Conservation (phyloP, 495 filamentous ascomycete genomes). For the Podospora tetraspora region DNA sequence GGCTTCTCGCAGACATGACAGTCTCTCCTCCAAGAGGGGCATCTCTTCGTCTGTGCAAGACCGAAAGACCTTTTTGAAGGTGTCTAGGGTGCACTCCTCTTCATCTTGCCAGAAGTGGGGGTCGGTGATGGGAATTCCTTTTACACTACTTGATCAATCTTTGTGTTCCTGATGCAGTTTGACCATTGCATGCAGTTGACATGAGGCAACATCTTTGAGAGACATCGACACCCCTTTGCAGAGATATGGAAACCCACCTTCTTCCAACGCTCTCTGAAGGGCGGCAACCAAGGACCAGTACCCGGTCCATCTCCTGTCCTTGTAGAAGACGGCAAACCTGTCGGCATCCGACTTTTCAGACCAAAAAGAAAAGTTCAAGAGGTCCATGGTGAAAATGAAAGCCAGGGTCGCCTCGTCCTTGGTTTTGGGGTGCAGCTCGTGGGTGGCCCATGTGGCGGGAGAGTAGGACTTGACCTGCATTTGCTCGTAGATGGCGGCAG, state of each 20-base stretch:
- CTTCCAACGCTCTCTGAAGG: constrained; percentile 80
- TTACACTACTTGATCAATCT: constrained; percentile 13
- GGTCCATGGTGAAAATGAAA: constrained; percentile 95
- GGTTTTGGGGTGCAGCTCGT: constrained; percentile 82
- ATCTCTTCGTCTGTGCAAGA: constrained; percentile 83
- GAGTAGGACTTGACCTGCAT: constrained; percentile 85
- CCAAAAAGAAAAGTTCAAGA: constrained; percentile 97
- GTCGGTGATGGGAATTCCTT: constrained; percentile 83
- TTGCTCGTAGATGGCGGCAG: constrained; percentile 64
- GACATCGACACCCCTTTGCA: neutral
- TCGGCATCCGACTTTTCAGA: constrained; percentile 58
- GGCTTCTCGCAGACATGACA: constrained; percentile 77
- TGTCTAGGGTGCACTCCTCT: constrained; percentile 66
- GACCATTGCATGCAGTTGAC: neutral
- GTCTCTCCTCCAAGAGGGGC: constrained; percentile 72
- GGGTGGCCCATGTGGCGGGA: constrained; percentile 75
- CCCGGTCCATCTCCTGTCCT: constrained; percentile 77
- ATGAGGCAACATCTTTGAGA: neutral
- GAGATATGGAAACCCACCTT: constrained; percentile 50
- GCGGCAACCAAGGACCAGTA: constrained; percentile 93
- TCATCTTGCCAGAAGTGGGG: constrained; percentile 83
- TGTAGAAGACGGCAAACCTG: constrained; percentile 75
- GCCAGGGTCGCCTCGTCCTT: constrained; percentile 73
- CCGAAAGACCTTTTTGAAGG: constrained; percentile 73
- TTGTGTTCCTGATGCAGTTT: neutral